Conservation (phyloP, 2,329 filamentous ascomycete genomes). For the Phymatotrichopsis omnivora region DNA sequence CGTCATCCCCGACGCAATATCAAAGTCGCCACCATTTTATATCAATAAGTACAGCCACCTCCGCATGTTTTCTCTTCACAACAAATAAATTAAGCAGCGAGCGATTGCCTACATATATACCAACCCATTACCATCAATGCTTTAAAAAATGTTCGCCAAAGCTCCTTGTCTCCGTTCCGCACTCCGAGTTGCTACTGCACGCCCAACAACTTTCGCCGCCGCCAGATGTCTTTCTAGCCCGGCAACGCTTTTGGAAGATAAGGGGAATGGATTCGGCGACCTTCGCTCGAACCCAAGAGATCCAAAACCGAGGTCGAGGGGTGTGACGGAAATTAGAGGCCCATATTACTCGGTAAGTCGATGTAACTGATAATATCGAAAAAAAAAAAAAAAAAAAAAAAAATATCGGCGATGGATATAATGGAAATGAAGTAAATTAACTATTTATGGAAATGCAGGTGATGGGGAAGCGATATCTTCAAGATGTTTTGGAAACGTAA, state of each 20-base stretch:
- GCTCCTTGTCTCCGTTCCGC: not conserved
- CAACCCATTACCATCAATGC: too few species aligned
- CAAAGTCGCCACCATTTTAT: too few species aligned
- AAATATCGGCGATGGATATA: not conserved
- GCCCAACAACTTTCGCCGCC: too few species aligned
- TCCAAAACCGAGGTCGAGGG: constrained; percentile 41
- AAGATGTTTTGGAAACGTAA: constrained; percentile 46
- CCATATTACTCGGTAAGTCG: constrained; percentile 43
- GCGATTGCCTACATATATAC: too few species aligned
- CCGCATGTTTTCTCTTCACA: too few species aligned
- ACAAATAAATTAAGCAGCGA: too few species aligned
- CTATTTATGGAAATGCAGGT: constrained; percentile 33
- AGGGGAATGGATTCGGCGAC: constrained; percentile 43
- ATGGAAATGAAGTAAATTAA: not conserved
- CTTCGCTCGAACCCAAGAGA: constrained; percentile 42
- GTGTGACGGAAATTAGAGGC: constrained; percentile 47
- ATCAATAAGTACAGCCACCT: too few species aligned
- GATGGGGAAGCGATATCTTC: constrained; percentile 45
- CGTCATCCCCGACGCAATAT: too few species aligned
- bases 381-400: not conserved
- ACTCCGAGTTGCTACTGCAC: not conserved
- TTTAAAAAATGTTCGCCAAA: too few species aligned
- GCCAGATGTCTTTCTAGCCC: too few species aligned
- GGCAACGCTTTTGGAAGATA: constrained; percentile 41
- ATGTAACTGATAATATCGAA: too few species aligned